These are phyloP conservation scores for Talaromyces trachyspermus DNA, from an alignment of 495 filamentous ascomycete genomes.

Conservation along the genomic window DNA sequence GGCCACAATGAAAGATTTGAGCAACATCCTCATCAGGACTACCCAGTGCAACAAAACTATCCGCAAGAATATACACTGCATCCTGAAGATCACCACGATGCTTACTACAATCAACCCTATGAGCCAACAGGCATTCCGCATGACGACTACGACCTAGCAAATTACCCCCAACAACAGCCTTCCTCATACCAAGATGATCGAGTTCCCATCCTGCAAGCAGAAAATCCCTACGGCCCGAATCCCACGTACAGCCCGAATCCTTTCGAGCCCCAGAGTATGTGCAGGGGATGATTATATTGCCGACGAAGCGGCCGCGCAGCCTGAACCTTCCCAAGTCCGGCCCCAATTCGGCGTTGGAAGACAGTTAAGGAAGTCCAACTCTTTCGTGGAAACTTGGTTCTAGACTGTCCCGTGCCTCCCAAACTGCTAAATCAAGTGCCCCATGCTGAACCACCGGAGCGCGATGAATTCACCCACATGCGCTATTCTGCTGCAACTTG, in stretches of 20 bases:
- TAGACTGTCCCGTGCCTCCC: slow-evolving; percentile 94
- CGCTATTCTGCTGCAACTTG: slow-evolving; percentile 95
- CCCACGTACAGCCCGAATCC: slow-evolving; percentile 30
- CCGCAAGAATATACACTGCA: slow-evolving; percentile 63
- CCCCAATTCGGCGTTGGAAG: slow-evolving; percentile 85
- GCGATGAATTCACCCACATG: slow-evolving; percentile 99
- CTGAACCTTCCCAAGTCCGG: slow-evolving; percentile 43
- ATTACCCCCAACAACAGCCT: slow-evolving; percentile 42
- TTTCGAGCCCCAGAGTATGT: slow-evolving; percentile 32
- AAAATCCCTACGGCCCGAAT: slow-evolving; percentile 52
- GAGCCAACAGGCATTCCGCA: slow-evolving; percentile 49
- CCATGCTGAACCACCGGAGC: slow-evolving; percentile 69
- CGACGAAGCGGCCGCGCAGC: background rate
- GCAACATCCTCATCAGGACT: slow-evolving; percentile 35
- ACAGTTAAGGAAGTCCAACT: slow-evolving; percentile 97
- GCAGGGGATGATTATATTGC: slow-evolving; percentile 14
- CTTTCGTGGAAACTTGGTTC: slow-evolving; percentile 93
- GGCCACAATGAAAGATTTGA: slow-evolving; percentile 61
- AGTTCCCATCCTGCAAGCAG: slow-evolving; percentile 52
- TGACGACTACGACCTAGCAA: slow-evolving; percentile 49
- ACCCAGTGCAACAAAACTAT: too few relatives aligned
- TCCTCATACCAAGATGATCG: slow-evolving; percentile 51
- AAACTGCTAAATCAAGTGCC: slow-evolving; percentile 77
- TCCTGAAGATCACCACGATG: slow-evolving; percentile 77
- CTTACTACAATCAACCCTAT: slow-evolving; percentile 79